These are phyloP conservation scores for Debaryomycetaceae sp. DNA, from an alignment of 1,139 yeast species.

Conservation along the genomic window DNA sequence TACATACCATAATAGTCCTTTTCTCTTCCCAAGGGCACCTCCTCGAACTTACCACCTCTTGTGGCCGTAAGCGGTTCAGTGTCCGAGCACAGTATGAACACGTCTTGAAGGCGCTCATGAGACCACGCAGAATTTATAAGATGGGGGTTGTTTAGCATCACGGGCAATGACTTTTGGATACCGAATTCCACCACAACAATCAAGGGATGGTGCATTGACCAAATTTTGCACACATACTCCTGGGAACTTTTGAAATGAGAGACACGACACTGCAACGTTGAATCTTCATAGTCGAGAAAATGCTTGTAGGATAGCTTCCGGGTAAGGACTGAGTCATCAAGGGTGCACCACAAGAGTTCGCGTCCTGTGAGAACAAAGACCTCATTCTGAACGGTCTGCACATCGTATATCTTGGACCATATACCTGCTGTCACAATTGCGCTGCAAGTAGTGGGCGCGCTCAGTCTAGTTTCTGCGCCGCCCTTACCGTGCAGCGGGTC, in stretches of 20 bases:
- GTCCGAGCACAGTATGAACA: too few species aligned
- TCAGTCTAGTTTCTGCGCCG: background rate
- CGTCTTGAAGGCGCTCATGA: too few species aligned
- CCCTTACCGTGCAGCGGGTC: background rate
- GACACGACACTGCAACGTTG: slow-evolving; percentile 36
- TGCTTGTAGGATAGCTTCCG: slow-evolving; percentile 65
- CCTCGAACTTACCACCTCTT: too few species aligned
- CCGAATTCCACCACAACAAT: slow-evolving; percentile 35
- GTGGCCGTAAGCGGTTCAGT: too few species aligned
- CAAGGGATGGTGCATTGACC: slow-evolving; percentile 32
- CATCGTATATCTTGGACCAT: slow-evolving; percentile 49
- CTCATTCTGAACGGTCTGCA: slow-evolving; percentile 14
- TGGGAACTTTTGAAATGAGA: slow-evolving; percentile 9
- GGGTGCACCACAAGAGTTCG: slow-evolving; percentile 43
- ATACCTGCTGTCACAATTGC: slow-evolving; percentile 33
- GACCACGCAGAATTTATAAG: slow-evolving; percentile 3
- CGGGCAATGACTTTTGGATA: slow-evolving; percentile 9
- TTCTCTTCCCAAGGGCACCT: too few species aligned
- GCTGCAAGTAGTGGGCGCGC: background rate
- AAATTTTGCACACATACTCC: slow-evolving; percentile 21
- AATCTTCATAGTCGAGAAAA: slow-evolving; percentile 43
- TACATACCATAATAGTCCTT: too few species aligned
- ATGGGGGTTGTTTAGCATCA: slow-evolving; percentile 8
- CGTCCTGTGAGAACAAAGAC: slow-evolving; percentile 47
- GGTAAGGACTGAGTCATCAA: slow-evolving; percentile 11